Evolutionary conservation across 75 land plant species (phyloP).

Genomic region (Isoetes taiwanensis): DNA sequence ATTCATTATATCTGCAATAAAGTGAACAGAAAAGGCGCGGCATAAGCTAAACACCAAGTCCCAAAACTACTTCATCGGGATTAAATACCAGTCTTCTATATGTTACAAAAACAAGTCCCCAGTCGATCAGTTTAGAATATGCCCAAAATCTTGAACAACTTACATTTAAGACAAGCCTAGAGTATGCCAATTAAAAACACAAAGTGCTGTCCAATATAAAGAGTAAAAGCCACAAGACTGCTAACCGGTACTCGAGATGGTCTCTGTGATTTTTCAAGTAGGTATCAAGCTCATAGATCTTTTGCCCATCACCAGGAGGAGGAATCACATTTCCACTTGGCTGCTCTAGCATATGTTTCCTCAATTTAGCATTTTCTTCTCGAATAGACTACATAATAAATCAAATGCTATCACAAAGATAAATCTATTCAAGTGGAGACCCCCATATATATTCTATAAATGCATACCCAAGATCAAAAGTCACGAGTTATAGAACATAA

Average conservation of each 20-base stretch:
- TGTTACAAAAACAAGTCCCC: neutral
- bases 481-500: too few relatives aligned
- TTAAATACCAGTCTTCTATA: neutral
- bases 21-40: neutral
- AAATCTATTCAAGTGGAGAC: too few relatives aligned
- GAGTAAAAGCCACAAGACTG: neutral
- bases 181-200: slow-evolving; percentile 3
- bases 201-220: neutral
- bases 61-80: neutral
- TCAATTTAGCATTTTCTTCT: too few relatives aligned
- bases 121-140: neutral
- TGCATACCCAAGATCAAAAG: too few relatives aligned
- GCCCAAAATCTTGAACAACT: neutral
- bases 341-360: too few relatives aligned
- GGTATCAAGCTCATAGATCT: slow-evolving; percentile 75
- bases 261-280: slow-evolving; percentile 27
- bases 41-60: neutral
- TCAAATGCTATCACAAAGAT: too few relatives aligned
- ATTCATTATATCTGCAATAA: slow-evolving; percentile 43
- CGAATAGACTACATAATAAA: too few relatives aligned
- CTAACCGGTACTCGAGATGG: slow-evolving; percentile 84
- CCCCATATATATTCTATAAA: too few relatives aligned
- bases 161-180: neutral
- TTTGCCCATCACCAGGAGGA: slow-evolving; percentile 74
- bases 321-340: slow-evolving; percentile 32